Conservation (phyloP, 1,284 basidiomycete species). For the Trametes sp. region DNA sequence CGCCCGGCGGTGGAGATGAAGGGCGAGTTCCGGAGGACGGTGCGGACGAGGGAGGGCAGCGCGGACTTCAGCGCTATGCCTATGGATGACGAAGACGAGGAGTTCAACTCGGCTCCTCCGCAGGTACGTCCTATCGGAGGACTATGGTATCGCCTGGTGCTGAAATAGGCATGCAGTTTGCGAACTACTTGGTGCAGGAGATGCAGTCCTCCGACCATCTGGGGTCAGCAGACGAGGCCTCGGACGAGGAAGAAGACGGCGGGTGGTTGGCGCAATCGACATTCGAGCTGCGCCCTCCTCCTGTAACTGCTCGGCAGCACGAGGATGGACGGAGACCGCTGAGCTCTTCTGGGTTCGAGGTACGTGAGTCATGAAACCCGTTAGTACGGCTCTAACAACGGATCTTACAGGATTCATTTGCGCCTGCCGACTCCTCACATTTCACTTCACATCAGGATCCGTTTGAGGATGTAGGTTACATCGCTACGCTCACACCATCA, state of each 20-base stretch:
- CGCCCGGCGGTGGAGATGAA: conserved; percentile 42
- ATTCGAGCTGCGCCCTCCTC: conserved; percentile 67
- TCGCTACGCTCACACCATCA: no score
- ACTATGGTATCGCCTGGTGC: background rate
- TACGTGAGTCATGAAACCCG: conserved; percentile 42
- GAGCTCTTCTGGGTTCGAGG: conserved; percentile 63
- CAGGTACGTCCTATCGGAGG: conserved; percentile 51
- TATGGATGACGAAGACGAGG: conserved; percentile 54
- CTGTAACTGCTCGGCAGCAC: conserved; percentile 59
- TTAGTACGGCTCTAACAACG: background rate
- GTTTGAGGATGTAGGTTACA: conserved; percentile 50
- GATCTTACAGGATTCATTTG: conserved; percentile 61
- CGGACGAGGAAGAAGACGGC: conserved; percentile 70
- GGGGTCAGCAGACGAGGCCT: conserved; percentile 55
- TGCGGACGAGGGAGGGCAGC: conserved; percentile 56
- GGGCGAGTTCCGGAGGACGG: conserved; percentile 66
- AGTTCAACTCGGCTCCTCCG: conserved; percentile 49
- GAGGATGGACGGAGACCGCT: conserved; percentile 59
- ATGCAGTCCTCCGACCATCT: conserved; percentile 69
- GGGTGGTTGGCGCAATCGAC: conserved; percentile 81
- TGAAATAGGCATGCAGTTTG: conserved; percentile 58
- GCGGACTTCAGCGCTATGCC: conserved; percentile 73
- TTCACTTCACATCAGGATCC: conserved; percentile 53
- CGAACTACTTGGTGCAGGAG: conserved; percentile 76
- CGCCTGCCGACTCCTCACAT: conserved; percentile 45